A percentile compares a stretch with the other conserved stretches of the same genome.
Evolutionary conservation across 768 basidiomycete genomes (phyloP).

Genomic region (Mycena sanguinolenta): DNA sequence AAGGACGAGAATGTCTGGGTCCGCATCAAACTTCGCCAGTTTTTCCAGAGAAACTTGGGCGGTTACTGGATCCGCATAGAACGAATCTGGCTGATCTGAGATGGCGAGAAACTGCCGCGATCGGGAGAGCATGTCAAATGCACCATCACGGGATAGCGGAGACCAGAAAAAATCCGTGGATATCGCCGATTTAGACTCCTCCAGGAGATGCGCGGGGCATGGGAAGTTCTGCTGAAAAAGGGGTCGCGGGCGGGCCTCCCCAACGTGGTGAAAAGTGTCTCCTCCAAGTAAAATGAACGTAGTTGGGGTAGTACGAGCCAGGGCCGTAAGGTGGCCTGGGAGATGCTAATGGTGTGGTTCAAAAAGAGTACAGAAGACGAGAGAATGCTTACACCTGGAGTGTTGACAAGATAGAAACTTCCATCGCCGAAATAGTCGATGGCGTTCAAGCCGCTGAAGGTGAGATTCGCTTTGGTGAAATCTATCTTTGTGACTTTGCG

Average conservation of each 20-base stretch:
- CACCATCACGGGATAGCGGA: slow-evolving; percentile 1
- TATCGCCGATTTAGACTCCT: slow-evolving; percentile 15
- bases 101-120: slow-evolving; percentile 16
- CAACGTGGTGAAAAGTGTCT: slow-evolving; percentile 33
- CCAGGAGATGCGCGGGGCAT: slow-evolving; percentile 31
- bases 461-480: slow-evolving; percentile 17
- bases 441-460: slow-evolving; percentile 34
- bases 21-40: slow-evolving; percentile 33
- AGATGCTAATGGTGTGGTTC: slow-evolving; percentile 14
- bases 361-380: neutral
- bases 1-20: slow-evolving; percentile 33
- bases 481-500: slow-evolving; percentile 26
- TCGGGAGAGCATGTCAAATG: slow-evolving; percentile 32
- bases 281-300: slow-evolving; percentile 32
- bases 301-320: slow-evolving; percentile 32
- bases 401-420: slow-evolving; percentile 35
- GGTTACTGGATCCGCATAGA: slow-evolving; percentile 23
- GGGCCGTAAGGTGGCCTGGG: slow-evolving; percentile 21
- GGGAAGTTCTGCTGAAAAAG: slow-evolving; percentile 30
- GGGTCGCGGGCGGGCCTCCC: slow-evolving; percentile 29
- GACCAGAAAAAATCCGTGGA: slow-evolving; percentile 34
- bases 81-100: slow-evolving; percentile 23
- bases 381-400: slow-evolving; percentile 27
- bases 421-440: slow-evolving; percentile 32
- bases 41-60: slow-evolving; percentile 27